These are phyloP conservation scores for Cardiospermum halicacabum DNA, from an alignment of 345 rosid genomes.

Conservation along the genomic window DNA sequence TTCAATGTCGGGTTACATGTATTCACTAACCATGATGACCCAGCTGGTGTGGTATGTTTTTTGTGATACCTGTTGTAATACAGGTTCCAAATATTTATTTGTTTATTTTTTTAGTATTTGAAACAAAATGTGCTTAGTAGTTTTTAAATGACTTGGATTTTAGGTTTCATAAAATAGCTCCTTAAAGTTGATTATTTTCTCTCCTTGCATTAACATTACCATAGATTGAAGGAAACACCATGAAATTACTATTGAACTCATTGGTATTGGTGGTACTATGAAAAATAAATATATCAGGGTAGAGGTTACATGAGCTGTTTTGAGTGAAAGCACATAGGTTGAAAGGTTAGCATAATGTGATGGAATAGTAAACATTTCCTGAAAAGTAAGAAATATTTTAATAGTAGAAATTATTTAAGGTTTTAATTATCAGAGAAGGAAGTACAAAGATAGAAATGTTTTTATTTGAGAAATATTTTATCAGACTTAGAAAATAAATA, in stretches of 20 bases:
- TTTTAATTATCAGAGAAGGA: neutral
- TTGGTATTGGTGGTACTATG: neutral
- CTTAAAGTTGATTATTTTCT: neutral
- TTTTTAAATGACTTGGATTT: neutral
- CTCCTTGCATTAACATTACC: too few relatives aligned
- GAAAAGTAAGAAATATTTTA: too few relatives aligned
- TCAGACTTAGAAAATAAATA: neutral
- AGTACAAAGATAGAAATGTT: neutral
- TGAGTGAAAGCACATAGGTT: neutral
- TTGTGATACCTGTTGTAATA: conserved; percentile 16
- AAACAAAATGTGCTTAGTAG: neutral
- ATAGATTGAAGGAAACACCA: neutral
- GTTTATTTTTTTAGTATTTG: neutral
- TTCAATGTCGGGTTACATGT: conserved; percentile 97
- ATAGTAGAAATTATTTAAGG: neutral
- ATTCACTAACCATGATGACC: conserved; percentile 98
- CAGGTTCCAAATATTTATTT: conserved; percentile 9
- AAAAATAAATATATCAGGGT: neutral
- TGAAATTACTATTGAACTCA: conserved; percentile 2
- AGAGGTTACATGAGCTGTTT: neutral
- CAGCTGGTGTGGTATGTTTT: conserved; percentile 95
- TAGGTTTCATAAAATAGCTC: neutral
- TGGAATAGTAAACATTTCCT: neutral
- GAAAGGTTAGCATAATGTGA: conserved; percentile 1
- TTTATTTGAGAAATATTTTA: neutral